Base-by-base conservation (phyloP, 176 grass and related monocot species). In the Ensete ventricosum region DNA sequence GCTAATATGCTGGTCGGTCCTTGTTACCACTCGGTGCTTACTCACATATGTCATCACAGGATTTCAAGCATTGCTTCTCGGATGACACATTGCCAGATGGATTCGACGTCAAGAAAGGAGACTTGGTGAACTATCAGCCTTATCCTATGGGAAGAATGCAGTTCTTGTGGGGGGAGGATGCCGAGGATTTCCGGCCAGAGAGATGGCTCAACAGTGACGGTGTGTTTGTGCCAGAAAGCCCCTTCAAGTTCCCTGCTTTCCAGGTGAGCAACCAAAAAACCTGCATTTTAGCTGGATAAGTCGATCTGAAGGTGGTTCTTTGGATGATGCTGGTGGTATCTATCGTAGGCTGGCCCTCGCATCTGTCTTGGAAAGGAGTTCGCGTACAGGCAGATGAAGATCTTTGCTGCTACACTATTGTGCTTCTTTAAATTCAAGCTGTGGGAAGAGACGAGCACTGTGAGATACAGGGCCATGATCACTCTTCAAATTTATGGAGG, bases 221-320 rank as follows among this genome's bases (percentile, higher is more conserved):
- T 54, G 73, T 71, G 34, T 72, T 72, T 53, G 43, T 48, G 81
- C 52, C 81, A 71, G 50, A 73, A 78, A 83, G 67, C 59, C 52
- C 14, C 24, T 71, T 77, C 58, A 67, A 65, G 58, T 72, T 26
- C 55, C 62, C 81, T 72, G 75, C 81, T 72, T 83, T 83, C 72
- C 75, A 83, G 75, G 81, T 76, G 50, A 34, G 57, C 54, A 11
- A 17, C 54, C 4, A 43, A 43, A 43, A 43, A 43, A 43, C 34
- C 34, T 43, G 34, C 34, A 43, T 6, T 6, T 6, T 6, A 43
- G 34, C 0, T 43, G 34, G 34, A 43, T 43, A 43, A 43, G 34
- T 43, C 4, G 4, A 43, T 43, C 34, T 43, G 34, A 43, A 43
- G 4, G 16, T 13, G 16, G 13, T 58, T 58, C 11, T 17, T 6